Conservation (phyloP, 805 yeast genomes). For the Sugiyamaella americana region DNA sequence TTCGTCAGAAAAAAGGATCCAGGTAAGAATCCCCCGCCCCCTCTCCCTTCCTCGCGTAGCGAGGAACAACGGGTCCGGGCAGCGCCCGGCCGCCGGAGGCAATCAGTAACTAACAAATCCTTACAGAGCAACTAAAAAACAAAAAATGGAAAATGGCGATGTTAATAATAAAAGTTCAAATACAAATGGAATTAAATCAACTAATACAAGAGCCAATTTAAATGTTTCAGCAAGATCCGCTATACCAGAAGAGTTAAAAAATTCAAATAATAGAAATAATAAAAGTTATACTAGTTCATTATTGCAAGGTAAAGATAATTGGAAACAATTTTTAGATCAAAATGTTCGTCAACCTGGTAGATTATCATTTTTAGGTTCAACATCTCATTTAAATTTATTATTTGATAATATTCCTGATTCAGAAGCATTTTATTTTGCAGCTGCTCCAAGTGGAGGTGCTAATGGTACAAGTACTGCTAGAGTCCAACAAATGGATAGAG, state of each 20-base stretch:
- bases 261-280: background rate
- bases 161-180: background rate
- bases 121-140: constrained; percentile 5
- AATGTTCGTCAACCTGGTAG: constrained; percentile 30
- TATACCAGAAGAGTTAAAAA: constrained; percentile 2
- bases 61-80: too few relatives aligned
- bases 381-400: constrained; percentile 44
- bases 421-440: constrained; percentile 39
- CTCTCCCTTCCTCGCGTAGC: too few relatives aligned
- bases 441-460: constrained; percentile 18
- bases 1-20: constrained; percentile 17
- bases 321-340: constrained; percentile 33
- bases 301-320: constrained; percentile 16
- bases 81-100: too few relatives aligned
- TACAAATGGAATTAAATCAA: too few relatives aligned
- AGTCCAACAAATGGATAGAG: constrained; percentile 41
- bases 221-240: constrained; percentile 7
- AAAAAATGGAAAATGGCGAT: constrained; percentile 2
- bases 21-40: background rate
- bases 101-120: constrained; percentile 1
- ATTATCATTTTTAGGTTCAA: constrained; percentile 48
- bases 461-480: constrained; percentile 19
- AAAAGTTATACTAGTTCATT: background rate
- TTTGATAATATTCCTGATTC: constrained; percentile 41
- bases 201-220: constrained; percentile 1